Conservation (phyloP, 257 asterid species). For the Mitragyna speciosa region DNA sequence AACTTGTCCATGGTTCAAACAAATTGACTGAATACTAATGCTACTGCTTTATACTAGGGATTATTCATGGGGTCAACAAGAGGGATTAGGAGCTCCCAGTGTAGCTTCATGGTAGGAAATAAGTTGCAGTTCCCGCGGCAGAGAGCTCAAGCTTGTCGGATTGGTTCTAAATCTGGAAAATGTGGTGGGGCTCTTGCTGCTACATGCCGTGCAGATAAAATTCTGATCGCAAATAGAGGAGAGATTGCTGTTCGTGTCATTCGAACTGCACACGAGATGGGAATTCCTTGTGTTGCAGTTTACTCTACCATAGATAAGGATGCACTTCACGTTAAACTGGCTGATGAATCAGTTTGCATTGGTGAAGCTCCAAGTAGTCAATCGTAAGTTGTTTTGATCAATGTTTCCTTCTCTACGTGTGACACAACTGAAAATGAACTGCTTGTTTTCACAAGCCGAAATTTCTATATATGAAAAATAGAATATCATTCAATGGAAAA, state of each 20-base stretch:
- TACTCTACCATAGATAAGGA: slow-evolving; percentile 95
- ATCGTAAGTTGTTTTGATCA: slow-evolving; percentile 61
- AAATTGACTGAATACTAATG: slow-evolving; percentile 8
- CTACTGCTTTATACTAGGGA: slow-evolving; percentile 44
- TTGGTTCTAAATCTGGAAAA: slow-evolving; percentile 48
- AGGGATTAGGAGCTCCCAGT: slow-evolving; percentile 69
- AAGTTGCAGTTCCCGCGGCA: slow-evolving; percentile 60
- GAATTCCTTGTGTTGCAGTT: slow-evolving; percentile 97
- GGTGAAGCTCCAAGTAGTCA: slow-evolving; percentile 99
- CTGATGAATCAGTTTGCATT: slow-evolving; percentile 97
- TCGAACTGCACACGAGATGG: slow-evolving; percentile 99
- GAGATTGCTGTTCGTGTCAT: slow-evolving; percentile 98
- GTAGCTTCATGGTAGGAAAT: slow-evolving; percentile 73
- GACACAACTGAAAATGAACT: neutral
- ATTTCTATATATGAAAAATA: neutral
- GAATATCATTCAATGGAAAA: neutral
- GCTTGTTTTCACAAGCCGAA: neutral
- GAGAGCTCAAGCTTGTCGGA: slow-evolving; percentile 46
- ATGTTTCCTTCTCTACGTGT: neutral
- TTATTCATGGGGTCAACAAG: slow-evolving; percentile 54
- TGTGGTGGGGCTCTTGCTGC: slow-evolving; percentile 67
- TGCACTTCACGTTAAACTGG: slow-evolving; percentile 96
- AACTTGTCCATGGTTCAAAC: neutral
- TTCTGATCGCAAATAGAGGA: slow-evolving; percentile 96
- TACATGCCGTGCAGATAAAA: slow-evolving; percentile 68